Evolutionary conservation across 1,284 basidiomycete species (phyloP), one percentile per base, ranked within the genome.

Genomic region (Xanthoconium separans): DNA sequence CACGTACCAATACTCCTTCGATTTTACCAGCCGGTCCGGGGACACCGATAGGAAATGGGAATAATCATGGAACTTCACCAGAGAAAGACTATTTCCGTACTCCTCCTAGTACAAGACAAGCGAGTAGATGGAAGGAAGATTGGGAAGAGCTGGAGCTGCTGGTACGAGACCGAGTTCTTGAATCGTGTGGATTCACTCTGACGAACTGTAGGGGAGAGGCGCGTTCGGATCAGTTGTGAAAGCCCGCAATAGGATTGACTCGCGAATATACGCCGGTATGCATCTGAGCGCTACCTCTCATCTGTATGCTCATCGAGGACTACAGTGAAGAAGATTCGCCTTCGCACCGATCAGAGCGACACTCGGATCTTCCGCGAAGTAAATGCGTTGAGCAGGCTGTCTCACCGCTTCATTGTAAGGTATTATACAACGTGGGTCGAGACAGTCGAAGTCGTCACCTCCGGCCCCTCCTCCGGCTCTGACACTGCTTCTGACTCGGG

Each of bases 211-310:
- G 89, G 95, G 95, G 2, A 91, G 89, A 67, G 95, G 95, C 1
- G 94, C 90, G 0, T 98, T 95, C 68, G 94, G 95, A 0, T 90
- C 91, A 22, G 95, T 98, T 0, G 93, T 97, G 43, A 98, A 98
- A 70, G 95, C 94, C 1, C 78, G 87, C 50, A 95, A 98, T 67
- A 91, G 86, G 72, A 82, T 91, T 33, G 89, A 91, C 68, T 77
- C 70, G 31, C 76, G 83, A 31, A 85, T 87, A 51, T 90, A 89
- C 62, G 89, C 91, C 5, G 83, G 86, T 85, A 49, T 16, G 75
- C 34, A 15, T 31, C 27, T 18, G 4, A 15, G 29, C 13, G 11
- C 3, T 42, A 30, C 20, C 15, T 48, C 20, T 18, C 8, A 4
- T 34, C 16, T 5, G 10, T 4, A 34, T 4, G 12, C 40, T 61